A percentile compares a stretch with the other conserved stretches of the same genome.
Evolutionary conservation across 163 green algal genomes (phyloP).

Genomic region (Prototheca wickerhamii): DNA sequence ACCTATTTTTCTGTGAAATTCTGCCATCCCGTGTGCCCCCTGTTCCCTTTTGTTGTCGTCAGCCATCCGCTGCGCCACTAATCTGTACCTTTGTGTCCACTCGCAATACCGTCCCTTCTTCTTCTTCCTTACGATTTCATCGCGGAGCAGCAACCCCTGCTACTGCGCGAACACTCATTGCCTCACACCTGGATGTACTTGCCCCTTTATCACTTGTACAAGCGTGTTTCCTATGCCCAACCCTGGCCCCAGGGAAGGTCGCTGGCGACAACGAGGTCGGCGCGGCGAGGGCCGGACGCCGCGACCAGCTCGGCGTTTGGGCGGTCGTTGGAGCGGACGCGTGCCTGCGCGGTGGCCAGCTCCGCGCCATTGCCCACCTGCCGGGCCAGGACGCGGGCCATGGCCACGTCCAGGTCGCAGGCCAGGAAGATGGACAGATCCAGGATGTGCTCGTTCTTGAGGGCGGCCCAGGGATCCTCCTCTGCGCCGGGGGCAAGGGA

Average conservation of each 20-base stretch:
- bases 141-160: no score
- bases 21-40: background rate
- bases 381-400: conserved; percentile 43
- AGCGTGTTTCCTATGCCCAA: background rate
- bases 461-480: conserved; percentile 43
- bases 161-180: no score
- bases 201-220: no score
- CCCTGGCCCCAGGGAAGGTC: no score
- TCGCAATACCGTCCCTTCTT: no score
- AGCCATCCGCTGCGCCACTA: background rate
- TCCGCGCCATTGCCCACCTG: conserved; percentile 44
- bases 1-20: background rate
- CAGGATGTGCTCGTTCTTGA: conserved; percentile 14
- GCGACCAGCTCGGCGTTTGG: conserved; percentile 59
- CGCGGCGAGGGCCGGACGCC: no score
- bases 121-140: no score
- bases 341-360: conserved; percentile 26
- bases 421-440: conserved; percentile 46
- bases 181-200: no score
- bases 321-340: conserved; percentile 61
- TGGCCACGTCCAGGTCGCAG: conserved; percentile 48
- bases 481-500: conserved; percentile 16
- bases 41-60: background rate
- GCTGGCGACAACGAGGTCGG: no score
- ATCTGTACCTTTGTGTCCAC: background rate